Evolutionary conservation across 1,284 basidiomycete genomes (phyloP).

Genomic region (Pterula multifida): DNA sequence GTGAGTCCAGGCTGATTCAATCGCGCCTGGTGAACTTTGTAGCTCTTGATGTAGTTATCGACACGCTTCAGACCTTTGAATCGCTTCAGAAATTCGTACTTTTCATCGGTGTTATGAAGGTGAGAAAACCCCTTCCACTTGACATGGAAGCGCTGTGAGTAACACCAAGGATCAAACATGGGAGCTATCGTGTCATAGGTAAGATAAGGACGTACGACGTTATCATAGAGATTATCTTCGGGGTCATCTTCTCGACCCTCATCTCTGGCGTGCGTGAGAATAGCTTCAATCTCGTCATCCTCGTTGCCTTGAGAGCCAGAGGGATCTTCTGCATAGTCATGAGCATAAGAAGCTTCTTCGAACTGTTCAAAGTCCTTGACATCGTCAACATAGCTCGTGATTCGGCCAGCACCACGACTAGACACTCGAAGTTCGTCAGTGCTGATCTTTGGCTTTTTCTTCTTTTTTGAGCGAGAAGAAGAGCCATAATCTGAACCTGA

Average conservation of each 20-base stretch:
- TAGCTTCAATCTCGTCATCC: conserved; percentile 84
- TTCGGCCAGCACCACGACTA: conserved; percentile 59
- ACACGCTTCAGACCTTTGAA: conserved; percentile 94
- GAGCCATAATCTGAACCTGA: conserved; percentile 82
- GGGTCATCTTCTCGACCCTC: conserved; percentile 67
- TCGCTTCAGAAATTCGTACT: conserved; percentile 88
- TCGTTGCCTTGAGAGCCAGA: conserved; percentile 43
- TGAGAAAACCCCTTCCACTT: conserved; percentile 95
- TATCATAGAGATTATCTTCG: conserved; percentile 74
- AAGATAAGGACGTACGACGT: conserved; percentile 48
- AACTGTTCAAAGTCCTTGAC: conserved; percentile 74
- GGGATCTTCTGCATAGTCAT: conserved; percentile 36
- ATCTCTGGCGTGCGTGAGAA: conserved; percentile 72
- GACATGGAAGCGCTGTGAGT: conserved; percentile 88
- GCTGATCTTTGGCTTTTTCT: conserved; percentile 53
- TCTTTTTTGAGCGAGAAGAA: conserved; percentile 65
- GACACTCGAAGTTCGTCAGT: conserved; percentile 70
- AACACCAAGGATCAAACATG: conserved; percentile 2
- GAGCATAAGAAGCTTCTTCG: conserved; percentile 40
- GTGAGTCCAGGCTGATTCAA: conserved; percentile 60
- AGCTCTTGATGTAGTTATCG: conserved; percentile 95
- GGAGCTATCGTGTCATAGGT: conserved; percentile 3
- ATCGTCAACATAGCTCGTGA: conserved; percentile 80
- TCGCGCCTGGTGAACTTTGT: conserved; percentile 64
- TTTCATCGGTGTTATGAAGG: conserved; percentile 94